These are phyloP conservation scores for Calophaca sinica DNA, from an alignment of 306 rosid genomes.

Conservation along the genomic window DNA sequence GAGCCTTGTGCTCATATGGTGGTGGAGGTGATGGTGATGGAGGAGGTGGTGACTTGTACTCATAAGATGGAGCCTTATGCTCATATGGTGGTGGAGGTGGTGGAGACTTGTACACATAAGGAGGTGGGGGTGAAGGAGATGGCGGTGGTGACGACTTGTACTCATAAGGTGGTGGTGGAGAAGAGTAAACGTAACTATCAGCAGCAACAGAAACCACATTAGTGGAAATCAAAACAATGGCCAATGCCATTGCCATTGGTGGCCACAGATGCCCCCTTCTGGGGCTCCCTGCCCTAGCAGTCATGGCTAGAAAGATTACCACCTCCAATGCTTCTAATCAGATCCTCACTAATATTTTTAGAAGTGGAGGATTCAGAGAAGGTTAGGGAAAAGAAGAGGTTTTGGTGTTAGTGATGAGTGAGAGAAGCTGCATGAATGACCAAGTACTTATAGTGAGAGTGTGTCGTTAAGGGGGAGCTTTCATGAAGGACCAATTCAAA, in stretches of 20 bases:
- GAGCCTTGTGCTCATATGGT: conserved; percentile 43
- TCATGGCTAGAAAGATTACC: conserved; percentile 51
- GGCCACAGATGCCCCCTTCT: conserved; percentile 73
- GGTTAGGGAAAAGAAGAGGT: background rate
- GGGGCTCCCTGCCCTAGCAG: conserved; percentile 66
- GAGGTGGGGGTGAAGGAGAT: conserved; percentile 71
- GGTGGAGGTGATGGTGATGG: conserved; percentile 35
- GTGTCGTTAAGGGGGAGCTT: conserved; percentile 67
- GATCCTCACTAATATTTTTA: conserved; percentile 21
- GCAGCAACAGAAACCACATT: conserved; percentile 71
- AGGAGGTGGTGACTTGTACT: conserved; percentile 49
- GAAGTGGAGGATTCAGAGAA: background rate
- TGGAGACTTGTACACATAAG: conserved; percentile 40
- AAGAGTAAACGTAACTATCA: conserved; percentile 70
- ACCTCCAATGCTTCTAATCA: conserved; percentile 48
- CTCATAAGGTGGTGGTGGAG: conserved; percentile 70
- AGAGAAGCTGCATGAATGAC: conserved; percentile 47
- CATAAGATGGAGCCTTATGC: conserved; percentile 43
- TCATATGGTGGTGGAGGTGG: conserved; percentile 47
- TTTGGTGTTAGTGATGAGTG: conserved; percentile 42
- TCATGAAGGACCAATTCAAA: conserved; percentile 64
- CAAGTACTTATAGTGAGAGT: conserved; percentile 55
- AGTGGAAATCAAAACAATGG: conserved; percentile 59
- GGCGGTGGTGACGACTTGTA: conserved; percentile 31
- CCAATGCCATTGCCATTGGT: conserved; percentile 69